Evolutionary conservation across 2,329 filamentous ascomycete species (phyloP).

Genomic region (Teratosphaeria viscida): DNA sequence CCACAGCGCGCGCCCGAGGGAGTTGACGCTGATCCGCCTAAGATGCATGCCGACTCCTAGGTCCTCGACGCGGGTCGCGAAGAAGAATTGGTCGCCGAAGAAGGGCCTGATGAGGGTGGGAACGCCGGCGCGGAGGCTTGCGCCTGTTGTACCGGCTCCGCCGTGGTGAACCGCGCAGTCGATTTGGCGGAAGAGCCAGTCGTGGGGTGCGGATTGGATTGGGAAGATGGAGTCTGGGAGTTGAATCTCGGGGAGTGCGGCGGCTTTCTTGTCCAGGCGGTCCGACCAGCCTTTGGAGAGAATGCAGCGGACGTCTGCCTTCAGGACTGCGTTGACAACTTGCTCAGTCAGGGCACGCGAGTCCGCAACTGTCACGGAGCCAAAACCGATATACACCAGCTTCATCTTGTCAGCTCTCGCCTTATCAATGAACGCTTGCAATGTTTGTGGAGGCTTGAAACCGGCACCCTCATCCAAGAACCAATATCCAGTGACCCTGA

Average conservation of each 20-base stretch:
- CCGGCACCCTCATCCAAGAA: slow-evolving; percentile 69
- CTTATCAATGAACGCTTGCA: slow-evolving; percentile 71
- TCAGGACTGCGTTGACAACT: slow-evolving; percentile 83
- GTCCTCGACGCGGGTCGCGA: slow-evolving; percentile 79
- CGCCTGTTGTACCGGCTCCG: slow-evolving; percentile 87
- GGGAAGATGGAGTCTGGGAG: slow-evolving; percentile 72
- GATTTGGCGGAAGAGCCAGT: slow-evolving; percentile 91
- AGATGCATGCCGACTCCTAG: slow-evolving; percentile 84
- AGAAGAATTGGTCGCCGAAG: slow-evolving; percentile 98
- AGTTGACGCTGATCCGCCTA: slow-evolving; percentile 77
- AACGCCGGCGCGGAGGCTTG: slow-evolving; percentile 78
- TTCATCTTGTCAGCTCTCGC: slow-evolving; percentile 77
- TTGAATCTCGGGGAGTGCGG: slow-evolving; percentile 50
- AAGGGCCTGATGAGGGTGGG: slow-evolving; percentile 94
- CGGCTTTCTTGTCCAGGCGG: slow-evolving; percentile 52
- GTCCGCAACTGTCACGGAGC: slow-evolving; percentile 87
- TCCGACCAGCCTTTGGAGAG: slow-evolving; percentile 97
- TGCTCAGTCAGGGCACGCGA: slow-evolving; percentile 79
- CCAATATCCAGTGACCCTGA: slow-evolving; percentile 95
- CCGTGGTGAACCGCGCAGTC: slow-evolving; percentile 93
- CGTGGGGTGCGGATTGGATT: slow-evolving; percentile 86
- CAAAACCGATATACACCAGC: slow-evolving; percentile 93
- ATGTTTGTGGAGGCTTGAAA: slow-evolving; percentile 65
- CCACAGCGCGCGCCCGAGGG: slow-evolving; percentile 80
- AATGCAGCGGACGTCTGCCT: slow-evolving; percentile 88